Conservation (phyloP, 116 monocot genomes). For the Phalaenopsis hybrid region DNA sequence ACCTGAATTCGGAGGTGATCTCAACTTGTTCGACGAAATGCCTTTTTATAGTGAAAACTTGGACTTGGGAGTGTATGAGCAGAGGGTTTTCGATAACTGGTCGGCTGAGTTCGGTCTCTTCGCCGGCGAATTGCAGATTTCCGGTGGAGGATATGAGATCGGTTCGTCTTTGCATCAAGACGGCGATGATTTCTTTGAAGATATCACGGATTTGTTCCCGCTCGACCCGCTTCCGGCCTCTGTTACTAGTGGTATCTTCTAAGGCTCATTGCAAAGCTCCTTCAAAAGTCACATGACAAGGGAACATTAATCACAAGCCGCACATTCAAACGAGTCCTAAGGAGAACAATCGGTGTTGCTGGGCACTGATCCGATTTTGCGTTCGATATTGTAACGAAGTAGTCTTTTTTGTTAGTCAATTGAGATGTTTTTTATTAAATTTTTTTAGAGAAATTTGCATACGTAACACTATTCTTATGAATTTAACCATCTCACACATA, state of each 20-base stretch:
- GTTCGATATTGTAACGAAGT: slow-evolving; percentile 4
- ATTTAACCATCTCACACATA: no score
- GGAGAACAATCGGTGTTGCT: no score
- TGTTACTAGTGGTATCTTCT: not conserved
- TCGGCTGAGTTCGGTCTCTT: slow-evolving; percentile 13
- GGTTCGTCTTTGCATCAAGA: slow-evolving; percentile 11
- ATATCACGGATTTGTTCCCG: slow-evolving; percentile 61
- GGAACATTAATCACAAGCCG: no score
- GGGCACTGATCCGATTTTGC: no score
- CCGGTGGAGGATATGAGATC: not conserved
- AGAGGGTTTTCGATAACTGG: slow-evolving; percentile 31
- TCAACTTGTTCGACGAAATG: slow-evolving; percentile 15
- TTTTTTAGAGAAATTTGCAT: no score
- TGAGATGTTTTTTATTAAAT: no score
- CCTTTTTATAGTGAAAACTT: slow-evolving; percentile 6
- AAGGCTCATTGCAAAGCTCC: not conserved
- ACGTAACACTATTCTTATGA: no score
- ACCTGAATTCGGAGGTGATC: not conserved
- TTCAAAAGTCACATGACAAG: no score
- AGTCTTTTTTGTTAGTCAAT: not conserved
- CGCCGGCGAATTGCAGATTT: not conserved
- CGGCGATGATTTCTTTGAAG: slow-evolving; percentile 52
- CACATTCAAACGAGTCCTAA: no score
- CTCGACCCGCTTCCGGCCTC: slow-evolving; percentile 26
- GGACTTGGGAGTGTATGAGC: not conserved